Evolutionary conservation across 2,329 filamentous ascomycete species (phyloP).

Genomic region (Metarhizium anisopliae): DNA sequence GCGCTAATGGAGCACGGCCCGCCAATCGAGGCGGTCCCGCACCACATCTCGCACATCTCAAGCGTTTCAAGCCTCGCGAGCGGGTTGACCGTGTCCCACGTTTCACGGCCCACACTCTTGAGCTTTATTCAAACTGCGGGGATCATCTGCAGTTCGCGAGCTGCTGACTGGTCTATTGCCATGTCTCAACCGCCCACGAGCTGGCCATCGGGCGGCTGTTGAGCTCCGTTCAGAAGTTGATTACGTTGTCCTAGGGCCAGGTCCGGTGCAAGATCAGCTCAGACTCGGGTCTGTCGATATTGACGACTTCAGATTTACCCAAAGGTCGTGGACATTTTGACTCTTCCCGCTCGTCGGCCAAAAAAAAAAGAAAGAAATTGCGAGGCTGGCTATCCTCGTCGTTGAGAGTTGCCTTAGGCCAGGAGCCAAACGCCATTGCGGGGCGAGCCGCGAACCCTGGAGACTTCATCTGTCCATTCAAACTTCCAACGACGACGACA

Average conservation of each 20-base stretch:
- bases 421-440: neutral
- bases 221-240: neutral
- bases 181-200: too few relatives aligned
- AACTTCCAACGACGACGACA: neutral
- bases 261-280: too few relatives aligned
- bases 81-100: too few relatives aligned
- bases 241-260: too few relatives aligned
- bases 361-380: too few relatives aligned
- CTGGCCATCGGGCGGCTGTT: neutral
- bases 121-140: neutral
- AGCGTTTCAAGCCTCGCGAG: too few relatives aligned
- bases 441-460: neutral
- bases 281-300: too few relatives aligned
- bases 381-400: too few relatives aligned
- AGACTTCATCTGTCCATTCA: neutral
- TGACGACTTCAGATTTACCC: too few relatives aligned
- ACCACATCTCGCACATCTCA: neutral
- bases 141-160: neutral
- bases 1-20: neutral
- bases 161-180: neutral
- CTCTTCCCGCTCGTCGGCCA: too few relatives aligned
- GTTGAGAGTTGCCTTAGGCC: too few relatives aligned
- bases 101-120: neutral
- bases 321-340: too few relatives aligned
- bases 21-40: neutral